Conservation (phyloP, 2,329 filamentous ascomycete species). For the Dichotomopilus funicola region DNA sequence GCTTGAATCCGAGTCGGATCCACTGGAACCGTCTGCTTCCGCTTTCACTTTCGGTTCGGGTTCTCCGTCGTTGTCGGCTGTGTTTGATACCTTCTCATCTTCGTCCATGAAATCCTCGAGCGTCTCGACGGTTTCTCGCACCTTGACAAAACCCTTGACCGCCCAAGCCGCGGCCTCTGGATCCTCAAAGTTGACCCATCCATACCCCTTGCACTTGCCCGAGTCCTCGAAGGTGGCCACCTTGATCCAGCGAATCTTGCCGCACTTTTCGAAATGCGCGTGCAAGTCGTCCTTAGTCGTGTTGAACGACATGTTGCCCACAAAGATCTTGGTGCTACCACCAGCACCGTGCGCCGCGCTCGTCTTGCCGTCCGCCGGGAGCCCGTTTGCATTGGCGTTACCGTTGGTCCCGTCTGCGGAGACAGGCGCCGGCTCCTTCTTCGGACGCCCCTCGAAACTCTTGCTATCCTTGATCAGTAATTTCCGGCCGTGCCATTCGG, state of each 20-base stretch:
- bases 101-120: constrained; percentile 53
- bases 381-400: constrained; percentile 20
- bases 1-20: background rate
- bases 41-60: background rate
- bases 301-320: constrained; percentile 83
- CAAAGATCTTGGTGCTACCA: constrained; percentile 68
- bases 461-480: constrained; percentile 91
- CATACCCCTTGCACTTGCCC: constrained; percentile 96
- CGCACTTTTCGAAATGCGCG: constrained; percentile 79
- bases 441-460: constrained; percentile 82
- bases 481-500: constrained; percentile 65
- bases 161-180: constrained; percentile 67
- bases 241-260: constrained; percentile 74
- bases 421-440: constrained; percentile 44
- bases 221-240: constrained; percentile 93
- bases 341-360: no score
- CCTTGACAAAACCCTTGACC: constrained; percentile 73
- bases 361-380: no score
- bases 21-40: no score
- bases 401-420: constrained; percentile 26
- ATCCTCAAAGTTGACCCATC: constrained; percentile 87
- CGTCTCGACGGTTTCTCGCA: constrained; percentile 58
- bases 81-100: constrained; percentile 53
- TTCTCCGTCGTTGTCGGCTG: constrained; percentile 21
- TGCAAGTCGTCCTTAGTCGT: constrained; percentile 73